Conservation (phyloP, 331 rosid species). For the Stylosanthes scabra region DNA sequence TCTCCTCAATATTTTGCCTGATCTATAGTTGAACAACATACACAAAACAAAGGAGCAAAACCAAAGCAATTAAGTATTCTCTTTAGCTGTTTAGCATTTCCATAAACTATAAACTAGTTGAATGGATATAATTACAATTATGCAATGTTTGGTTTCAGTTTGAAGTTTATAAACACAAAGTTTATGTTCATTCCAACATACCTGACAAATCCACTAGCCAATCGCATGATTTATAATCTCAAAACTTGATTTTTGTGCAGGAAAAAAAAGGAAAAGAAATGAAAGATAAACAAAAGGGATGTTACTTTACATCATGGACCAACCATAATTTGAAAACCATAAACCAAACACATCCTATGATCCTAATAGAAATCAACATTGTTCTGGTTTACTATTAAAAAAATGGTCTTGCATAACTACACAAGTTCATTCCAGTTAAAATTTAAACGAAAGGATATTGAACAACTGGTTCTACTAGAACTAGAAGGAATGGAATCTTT, state of each 20-base stretch:
- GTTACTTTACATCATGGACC: neutral
- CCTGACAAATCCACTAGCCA: no score
- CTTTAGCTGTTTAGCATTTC: neutral
- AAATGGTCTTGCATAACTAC: neutral
- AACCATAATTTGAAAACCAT: neutral
- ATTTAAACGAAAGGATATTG: conserved; percentile 1
- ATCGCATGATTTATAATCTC: neutral
- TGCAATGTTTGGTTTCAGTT: neutral
- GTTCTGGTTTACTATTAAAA: neutral
- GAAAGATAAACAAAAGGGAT: neutral
- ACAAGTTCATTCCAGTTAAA: conserved; percentile 10
- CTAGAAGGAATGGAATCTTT: no score
- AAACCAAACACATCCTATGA: neutral
- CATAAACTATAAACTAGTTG: neutral
- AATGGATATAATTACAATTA: neutral
- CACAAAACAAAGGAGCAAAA: conserved; percentile 13
- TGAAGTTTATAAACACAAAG: no score
- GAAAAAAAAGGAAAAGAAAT: no score
- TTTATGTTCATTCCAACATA: no score
- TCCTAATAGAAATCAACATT: conserved; percentile 12
- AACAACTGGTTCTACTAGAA: neutral
- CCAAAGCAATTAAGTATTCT: neutral
- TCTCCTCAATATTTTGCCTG: conserved; percentile 71
- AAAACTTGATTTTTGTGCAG: neutral
- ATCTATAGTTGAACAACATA: conserved; percentile 52